Conservation (phyloP, 2,329 filamentous ascomycete genomes). For the Gnomoniopsis sp. region DNA sequence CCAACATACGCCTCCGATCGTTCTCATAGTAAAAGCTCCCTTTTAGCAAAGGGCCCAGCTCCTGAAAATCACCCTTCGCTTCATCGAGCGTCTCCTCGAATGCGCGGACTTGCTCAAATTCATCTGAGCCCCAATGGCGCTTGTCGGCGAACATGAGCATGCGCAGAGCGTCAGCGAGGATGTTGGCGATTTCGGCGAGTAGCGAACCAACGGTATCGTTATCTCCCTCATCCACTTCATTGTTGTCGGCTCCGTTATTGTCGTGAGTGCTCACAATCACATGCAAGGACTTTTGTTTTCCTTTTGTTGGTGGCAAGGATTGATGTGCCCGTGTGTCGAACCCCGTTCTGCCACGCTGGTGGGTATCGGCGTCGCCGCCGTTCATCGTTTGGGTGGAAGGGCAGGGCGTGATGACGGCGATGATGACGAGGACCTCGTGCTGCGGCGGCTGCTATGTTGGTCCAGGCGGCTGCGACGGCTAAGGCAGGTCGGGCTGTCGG, state of each 20-base stretch:
- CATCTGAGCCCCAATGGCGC: constrained; percentile 55
- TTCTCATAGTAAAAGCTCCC: constrained; percentile 57
- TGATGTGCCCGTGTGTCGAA: not conserved
- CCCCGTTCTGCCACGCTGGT: not conserved
- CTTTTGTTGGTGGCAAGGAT: not conserved
- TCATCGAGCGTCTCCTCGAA: constrained; percentile 55
- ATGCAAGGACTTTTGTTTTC: not conserved
- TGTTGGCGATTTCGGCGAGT: constrained; percentile 55
- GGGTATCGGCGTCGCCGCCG: constrained; percentile 7
- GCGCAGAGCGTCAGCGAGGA: constrained; percentile 50
- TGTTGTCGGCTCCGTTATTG: constrained; percentile 6
- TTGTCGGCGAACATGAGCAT: constrained; percentile 56
- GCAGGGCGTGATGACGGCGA: not conserved
- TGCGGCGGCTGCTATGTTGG: not conserved
- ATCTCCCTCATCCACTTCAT: not conserved
- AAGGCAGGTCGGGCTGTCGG: constrained; percentile 11
- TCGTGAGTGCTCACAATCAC: not conserved
- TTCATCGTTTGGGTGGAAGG: constrained; percentile 16
- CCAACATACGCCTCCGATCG: constrained; percentile 49
- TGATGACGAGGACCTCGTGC: not conserved
- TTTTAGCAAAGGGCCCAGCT: constrained; percentile 51
- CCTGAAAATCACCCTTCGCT: constrained; percentile 59
- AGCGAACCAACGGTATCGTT: constrained; percentile 54
- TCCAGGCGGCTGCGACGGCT: constrained; percentile 4
- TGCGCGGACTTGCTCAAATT: constrained; percentile 55